Evolutionary conservation across 306 rosid species (phyloP), one percentile per base, ranked within the genome.

Genomic region (Herpetospermum pedunculosum): DNA sequence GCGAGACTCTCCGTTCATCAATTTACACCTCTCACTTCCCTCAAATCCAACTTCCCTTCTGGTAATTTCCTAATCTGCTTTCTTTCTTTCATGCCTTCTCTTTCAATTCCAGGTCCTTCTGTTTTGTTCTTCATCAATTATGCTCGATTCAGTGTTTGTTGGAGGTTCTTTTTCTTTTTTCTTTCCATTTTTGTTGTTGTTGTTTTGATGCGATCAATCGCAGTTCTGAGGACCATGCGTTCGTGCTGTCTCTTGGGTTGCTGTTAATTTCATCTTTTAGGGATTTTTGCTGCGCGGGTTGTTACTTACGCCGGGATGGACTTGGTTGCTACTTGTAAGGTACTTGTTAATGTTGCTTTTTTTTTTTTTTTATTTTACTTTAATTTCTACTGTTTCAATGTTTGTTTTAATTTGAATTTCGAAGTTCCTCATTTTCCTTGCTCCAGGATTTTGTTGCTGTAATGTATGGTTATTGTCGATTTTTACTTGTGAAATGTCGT

Each of bases 291-390:
- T n/a, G n/a, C n/a, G 34, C 10, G 50, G 49, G 69, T 76, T 50
- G 68, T 75, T 48, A 35, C 54, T 30, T 63, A 16, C n/a, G 41
- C 30, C 21, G 35, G 52, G 67, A 92, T 92, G 98, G 98, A 92
- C 84, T 81, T 84, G 83, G 85, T 83, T 35, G 78, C 90, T 68
- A 90, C 80, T 80, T 90, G 96, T 81, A 84, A 92, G 98, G 96
- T 92, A 87, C 79, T 67, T 77, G 4, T 68, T 75, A 14, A 40
- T 62, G 37, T 64, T 75, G 76, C 19, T 32, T 21, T 47, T n/a
- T n/a, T n/a, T n/a, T n/a, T n/a, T n/a, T n/a, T n/a, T n/a, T n/a
- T n/a, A n/a, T n/a, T n/a, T 47, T 58, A 30, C 29, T 40, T 23
- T 46, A 37, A 25, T 64, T 80, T 38, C 2, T 23, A 40, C 8